phyloP scores from a whole-genome alignment of 176 grass and related monocot species.

The Aegilops umbellulata region DNA sequence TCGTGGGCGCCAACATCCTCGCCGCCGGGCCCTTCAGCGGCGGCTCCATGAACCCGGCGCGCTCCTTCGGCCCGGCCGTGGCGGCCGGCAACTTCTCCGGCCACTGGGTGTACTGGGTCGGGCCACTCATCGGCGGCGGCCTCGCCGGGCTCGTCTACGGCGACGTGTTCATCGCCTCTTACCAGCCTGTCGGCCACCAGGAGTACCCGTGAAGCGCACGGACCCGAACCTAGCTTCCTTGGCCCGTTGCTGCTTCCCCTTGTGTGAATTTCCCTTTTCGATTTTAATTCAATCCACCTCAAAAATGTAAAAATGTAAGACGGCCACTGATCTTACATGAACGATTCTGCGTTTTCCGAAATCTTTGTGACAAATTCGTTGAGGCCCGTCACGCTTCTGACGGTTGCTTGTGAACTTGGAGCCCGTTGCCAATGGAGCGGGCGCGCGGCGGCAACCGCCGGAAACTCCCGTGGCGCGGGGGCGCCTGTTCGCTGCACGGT shows the following conservation, averaged over 20 bases:
- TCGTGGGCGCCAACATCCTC: constrained; percentile 88
- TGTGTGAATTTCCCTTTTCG: not conserved
- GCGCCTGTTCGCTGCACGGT: constrained; percentile 20
- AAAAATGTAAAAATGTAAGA: constrained; percentile 11
- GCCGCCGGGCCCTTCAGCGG: constrained; percentile 83
- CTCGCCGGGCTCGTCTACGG: constrained; percentile 74
- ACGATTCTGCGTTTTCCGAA: not conserved
- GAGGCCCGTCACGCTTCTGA: not conserved
- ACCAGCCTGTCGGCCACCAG: constrained; percentile 51
- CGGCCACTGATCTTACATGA: not conserved
- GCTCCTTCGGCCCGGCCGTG: constrained; percentile 80
- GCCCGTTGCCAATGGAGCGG: not conserved
- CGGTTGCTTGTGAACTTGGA: not conserved
- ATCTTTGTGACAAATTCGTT: not conserved
- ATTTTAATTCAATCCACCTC: not conserved
- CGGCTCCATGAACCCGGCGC: constrained; percentile 89
- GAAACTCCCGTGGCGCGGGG: constrained; percentile 17
- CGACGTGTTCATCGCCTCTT: constrained; percentile 79
- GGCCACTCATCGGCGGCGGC: constrained; percentile 76
- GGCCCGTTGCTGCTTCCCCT: not conserved
- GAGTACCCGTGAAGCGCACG: constrained; percentile 42
- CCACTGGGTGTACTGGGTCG: constrained; percentile 96
- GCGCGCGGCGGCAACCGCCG: constrained; percentile 34
- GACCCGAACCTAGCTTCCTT: not conserved
- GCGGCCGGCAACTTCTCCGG: constrained; percentile 73